Evolutionary conservation across 2,329 filamentous ascomycete species (phyloP), one percentile per base, ranked within the genome.

Genomic region (Teratosphaeriaceae sp.): DNA sequence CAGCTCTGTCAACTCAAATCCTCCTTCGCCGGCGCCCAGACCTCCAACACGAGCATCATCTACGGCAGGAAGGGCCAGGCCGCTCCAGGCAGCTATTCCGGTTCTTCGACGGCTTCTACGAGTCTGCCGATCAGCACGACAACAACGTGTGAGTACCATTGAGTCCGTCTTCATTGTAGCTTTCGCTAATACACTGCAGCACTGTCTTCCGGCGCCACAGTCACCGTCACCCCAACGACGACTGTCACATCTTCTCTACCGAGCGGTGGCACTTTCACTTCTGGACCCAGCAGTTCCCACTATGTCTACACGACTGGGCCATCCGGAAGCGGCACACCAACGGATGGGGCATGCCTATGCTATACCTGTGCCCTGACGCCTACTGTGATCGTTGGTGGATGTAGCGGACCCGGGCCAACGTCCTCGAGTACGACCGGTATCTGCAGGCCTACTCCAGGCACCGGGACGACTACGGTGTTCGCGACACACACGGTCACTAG

Each of bases 401-500:
- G n/a, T n/a, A n/a, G n/a, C n/a, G n/a, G 7, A 38, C 15, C 18
- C 11, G 22, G 6, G 19, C 22, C 18, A 22, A 24, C 22, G 42
- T 35, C 6, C 5, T 16, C 11, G 5, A 22, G 15, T 41, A 44
- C 29, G 21, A n/a, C 21, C 3, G 34, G 43, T 19, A 59, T 55
- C 11, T 60, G 58, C 42, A 54, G 38, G 20, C 43, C 59, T 21
- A 54, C 52, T 2, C 52, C 53, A 13, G 45, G 50, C 8, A 49
- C 50, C 18, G 56, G 57, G 3, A 61, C 58, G 3, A 61, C 54
- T 2, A 62, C 59, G 5, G 29, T 62, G 9, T 56, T 56, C 40
- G 60, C 57, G 7, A 62, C 57, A 1, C 45, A 55, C n/a, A 60
- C 54, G 2, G 47, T 60, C 19, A 62, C 57, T 7, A 55, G 48